Base-by-base conservation (phyloP, 1,139 yeast species). In the Yamadazyma atlantica region DNA sequence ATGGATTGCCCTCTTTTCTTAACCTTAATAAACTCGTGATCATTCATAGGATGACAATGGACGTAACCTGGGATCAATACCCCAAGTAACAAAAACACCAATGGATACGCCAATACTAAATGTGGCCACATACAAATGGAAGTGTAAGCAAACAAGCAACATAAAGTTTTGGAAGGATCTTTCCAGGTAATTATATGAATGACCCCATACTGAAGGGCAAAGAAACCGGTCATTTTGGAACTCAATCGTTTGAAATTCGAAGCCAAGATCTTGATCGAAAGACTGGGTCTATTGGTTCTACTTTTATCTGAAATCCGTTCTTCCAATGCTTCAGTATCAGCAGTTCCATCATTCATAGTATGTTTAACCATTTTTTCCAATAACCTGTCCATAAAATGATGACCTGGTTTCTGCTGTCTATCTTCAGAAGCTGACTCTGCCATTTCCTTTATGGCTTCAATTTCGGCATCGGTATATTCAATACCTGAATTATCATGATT, bases 61-160 rank as follows among this genome's bases (percentile, higher is more conserved):
- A 78, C 65, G 52, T 82, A 89, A 1, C 86, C 88, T 0, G 95
- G 92, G 1, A 84, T 66, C 64, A 88, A 69, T 2, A 84, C 64
- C 0, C 81, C 82, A 43, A 74, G 67, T 27, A 84, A 55, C 4
- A 86, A 41, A 36, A 68, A 73, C 1, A 82, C 44, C 27, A 85
- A 53, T 0, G 97, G 96, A 30, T 82, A 65, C 1, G 81, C 73
- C 27, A 83, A 58, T 6, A 87, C 66, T 36, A 85, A 61, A 53
- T 81, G 82, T 0, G 96, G 96, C 64, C 85, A 75, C 32, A 84
- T 59, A 51, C 86, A 80, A 2, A 77, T 66, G 42, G 79, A 67
- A 0, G 89, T 80, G 42, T 81, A 77, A 4, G 75, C 46, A 8
- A 80, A 64, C 39, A 82, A 57, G 14, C 62, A 57, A 1, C 78